Conservation (phyloP, 352 stramenopile genomes). For the Phytophthora uliginosa region DNA sequence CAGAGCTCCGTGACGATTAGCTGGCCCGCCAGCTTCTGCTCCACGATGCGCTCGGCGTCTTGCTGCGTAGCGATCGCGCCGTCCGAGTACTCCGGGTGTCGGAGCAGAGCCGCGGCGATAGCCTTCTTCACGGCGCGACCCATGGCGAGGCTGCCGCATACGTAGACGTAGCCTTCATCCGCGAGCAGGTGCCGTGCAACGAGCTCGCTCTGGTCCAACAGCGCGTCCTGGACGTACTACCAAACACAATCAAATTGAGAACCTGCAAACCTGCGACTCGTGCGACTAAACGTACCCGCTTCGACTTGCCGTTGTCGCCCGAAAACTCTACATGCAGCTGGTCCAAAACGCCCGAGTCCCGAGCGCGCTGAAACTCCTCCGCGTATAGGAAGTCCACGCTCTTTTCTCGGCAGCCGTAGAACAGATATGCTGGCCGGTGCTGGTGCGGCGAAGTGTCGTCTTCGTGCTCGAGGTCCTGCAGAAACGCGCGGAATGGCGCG, state of each 20-base stretch:
- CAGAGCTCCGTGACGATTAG: conserved; percentile 82
- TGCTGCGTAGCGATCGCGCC: conserved; percentile 36
- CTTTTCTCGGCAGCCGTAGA: conserved; percentile 76
- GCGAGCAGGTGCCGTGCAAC: conserved; percentile 66
- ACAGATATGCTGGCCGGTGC: conserved; percentile 70
- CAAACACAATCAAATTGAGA: conserved; percentile 13
- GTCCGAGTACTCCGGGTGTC: conserved; percentile 48
- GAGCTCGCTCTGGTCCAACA: conserved; percentile 66
- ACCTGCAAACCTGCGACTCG: too few relatives aligned
- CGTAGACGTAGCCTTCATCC: conserved; percentile 71
- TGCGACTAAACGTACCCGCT: conserved; percentile 51
- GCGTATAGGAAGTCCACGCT: conserved; percentile 80
- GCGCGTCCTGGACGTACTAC: conserved; percentile 81
- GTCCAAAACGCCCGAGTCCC: conserved; percentile 54
- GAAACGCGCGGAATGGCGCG: conserved; percentile 83
- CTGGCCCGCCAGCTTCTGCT: conserved; percentile 46
- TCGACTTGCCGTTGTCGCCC: conserved; percentile 31
- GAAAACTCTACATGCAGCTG: conserved; percentile 76
- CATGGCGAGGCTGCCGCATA: conserved; percentile 87
- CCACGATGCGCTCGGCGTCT: conserved; percentile 58
- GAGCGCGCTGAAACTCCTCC: conserved; percentile 63
- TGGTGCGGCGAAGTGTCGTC: conserved; percentile 24
- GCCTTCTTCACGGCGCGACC: conserved; percentile 78
- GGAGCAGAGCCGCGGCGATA: conserved; percentile 57
- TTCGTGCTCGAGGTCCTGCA: conserved; percentile 82